Evolutionary conservation across 805 yeast genomes (phyloP).

Genomic region (Zygosaccharomyces lentus): DNA sequence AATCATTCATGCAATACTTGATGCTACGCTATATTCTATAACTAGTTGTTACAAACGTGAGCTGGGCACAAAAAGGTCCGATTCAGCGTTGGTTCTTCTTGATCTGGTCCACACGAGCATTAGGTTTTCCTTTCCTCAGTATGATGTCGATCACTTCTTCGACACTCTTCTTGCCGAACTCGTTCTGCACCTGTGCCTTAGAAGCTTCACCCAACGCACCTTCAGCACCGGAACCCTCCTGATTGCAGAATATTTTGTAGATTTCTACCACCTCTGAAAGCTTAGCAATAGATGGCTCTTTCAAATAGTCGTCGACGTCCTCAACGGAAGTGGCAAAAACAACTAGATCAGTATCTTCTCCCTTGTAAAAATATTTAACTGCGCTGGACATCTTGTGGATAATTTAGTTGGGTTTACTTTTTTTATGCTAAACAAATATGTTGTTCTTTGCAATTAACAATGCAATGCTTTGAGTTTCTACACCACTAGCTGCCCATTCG

Average conservation of each 20-base stretch:
- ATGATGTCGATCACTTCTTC: constrained; percentile 61
- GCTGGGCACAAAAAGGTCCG: not conserved
- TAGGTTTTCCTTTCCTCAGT: constrained; percentile 54
- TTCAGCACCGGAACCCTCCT: constrained; percentile 59
- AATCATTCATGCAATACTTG: not conserved
- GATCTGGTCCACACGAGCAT: constrained; percentile 30
- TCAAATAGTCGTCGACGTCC: constrained; percentile 37
- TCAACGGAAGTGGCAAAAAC: constrained; percentile 57
- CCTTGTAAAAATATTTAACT: constrained; percentile 59
- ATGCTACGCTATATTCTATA: not conserved
- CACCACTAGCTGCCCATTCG: too few relatives aligned
- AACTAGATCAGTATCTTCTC: constrained; percentile 58
- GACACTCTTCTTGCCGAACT: constrained; percentile 56
- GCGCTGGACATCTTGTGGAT: constrained; percentile 32
- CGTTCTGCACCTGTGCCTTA: constrained; percentile 54
- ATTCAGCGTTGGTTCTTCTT: not conserved
- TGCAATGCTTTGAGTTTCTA: not conserved
- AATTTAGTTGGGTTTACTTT: not conserved
- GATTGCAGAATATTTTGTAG: constrained; percentile 60
- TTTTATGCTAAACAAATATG: not conserved
- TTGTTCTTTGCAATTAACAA: not conserved
- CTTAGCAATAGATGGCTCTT: constrained; percentile 43
- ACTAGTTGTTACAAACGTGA: not conserved
- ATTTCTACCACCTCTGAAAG: constrained; percentile 56
- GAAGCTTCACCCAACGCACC: constrained; percentile 74